These are phyloP conservation scores for Ogataea parapolymorpha DNA, from an alignment of 805 yeast species.

Conservation along the genomic window DNA sequence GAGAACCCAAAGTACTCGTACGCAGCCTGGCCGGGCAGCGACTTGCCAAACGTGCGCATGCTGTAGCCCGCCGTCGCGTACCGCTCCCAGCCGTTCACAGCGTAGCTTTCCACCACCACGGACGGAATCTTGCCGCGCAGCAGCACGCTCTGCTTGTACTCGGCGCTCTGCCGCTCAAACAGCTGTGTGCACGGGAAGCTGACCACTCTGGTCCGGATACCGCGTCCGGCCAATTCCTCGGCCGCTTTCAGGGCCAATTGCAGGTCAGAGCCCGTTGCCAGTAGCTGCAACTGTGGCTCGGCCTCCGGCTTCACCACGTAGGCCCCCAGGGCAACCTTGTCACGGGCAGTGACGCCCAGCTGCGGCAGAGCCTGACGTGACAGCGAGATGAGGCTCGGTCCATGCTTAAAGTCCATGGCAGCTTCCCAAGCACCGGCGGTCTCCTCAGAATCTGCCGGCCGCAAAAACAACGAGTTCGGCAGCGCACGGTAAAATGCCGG, in stretches of 20 bases:
- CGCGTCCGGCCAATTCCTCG: slow-evolving; percentile 59
- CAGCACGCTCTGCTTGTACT: slow-evolving; percentile 77
- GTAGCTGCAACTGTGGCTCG: slow-evolving; percentile 58
- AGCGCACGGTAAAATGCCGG: slow-evolving; percentile 75
- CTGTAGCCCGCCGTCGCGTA: slow-evolving; percentile 97
- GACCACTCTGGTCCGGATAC: slow-evolving; percentile 75
- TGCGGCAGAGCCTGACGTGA: slow-evolving; percentile 89
- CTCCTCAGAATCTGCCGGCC: slow-evolving; percentile 92
- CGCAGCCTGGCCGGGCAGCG: slow-evolving; percentile 81
- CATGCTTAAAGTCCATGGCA: slow-evolving; percentile 54
- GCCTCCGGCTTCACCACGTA: slow-evolving; percentile 64
- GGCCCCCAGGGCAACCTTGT: slow-evolving; percentile 91
- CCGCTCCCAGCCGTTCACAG: slow-evolving; percentile 89
- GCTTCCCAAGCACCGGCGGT: slow-evolving; percentile 73
- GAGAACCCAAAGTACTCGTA: slow-evolving; percentile 86
- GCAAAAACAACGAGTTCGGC: slow-evolving; percentile 80
- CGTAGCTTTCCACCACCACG: slow-evolving; percentile 87
- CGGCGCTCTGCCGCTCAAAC: slow-evolving; percentile 80
- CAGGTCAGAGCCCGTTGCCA: slow-evolving; percentile 95
- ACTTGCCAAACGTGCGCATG: slow-evolving; percentile 92
- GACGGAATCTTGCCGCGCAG: slow-evolving; percentile 88
- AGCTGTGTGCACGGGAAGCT: slow-evolving; percentile 91
- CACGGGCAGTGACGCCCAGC: slow-evolving; percentile 78
- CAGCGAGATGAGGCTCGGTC: slow-evolving; percentile 72
- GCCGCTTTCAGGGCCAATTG: slow-evolving; percentile 77